phyloP scores from a whole-genome alignment of 2,329 filamentous ascomycete species.

The Xenoacremonium recifei region DNA sequence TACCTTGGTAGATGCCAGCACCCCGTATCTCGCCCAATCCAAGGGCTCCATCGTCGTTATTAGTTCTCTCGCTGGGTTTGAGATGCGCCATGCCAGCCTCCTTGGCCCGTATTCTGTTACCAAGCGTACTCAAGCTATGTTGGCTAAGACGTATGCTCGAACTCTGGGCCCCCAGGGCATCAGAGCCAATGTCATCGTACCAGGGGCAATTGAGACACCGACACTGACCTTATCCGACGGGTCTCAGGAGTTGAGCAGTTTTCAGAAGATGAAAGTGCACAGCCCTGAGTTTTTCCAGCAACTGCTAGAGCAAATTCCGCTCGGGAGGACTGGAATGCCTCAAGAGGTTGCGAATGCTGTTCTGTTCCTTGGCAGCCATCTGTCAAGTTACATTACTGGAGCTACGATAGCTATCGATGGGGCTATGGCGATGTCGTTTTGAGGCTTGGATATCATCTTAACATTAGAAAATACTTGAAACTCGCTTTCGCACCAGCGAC shows the following conservation, averaged over 20 bases:
- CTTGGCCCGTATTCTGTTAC: conserved; percentile 19
- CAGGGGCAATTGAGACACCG: conserved; percentile 19
- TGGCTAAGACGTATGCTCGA: conserved; percentile 22
- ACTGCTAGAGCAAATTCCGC: conserved; percentile 9
- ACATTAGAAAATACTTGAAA: no score
- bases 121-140: conserved; percentile 22
- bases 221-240: conserved; percentile 14
- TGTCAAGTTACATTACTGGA: conserved; percentile 20
- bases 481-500: no score
- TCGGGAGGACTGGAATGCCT: conserved; percentile 12
- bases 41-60: conserved; percentile 24
- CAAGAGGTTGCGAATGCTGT: conserved; percentile 24
- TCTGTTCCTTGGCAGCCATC: conserved; percentile 20
- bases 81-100: conserved; percentile 8
- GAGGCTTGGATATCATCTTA: no score
- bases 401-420: conserved; percentile 23
- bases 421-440: conserved; percentile 11
- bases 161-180: conserved; percentile 19
- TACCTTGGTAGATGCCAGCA: conserved; percentile 15
- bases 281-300: conserved; percentile 8
- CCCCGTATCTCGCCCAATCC: conserved; percentile 16
- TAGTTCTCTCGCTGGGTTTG: conserved; percentile 23
- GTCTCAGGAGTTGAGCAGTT: conserved; percentile 17
- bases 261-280: conserved; percentile 5
- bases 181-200: conserved; percentile 21